Conservation (phyloP, 805 yeast species). For the Naumovozyma dairenensis region DNA sequence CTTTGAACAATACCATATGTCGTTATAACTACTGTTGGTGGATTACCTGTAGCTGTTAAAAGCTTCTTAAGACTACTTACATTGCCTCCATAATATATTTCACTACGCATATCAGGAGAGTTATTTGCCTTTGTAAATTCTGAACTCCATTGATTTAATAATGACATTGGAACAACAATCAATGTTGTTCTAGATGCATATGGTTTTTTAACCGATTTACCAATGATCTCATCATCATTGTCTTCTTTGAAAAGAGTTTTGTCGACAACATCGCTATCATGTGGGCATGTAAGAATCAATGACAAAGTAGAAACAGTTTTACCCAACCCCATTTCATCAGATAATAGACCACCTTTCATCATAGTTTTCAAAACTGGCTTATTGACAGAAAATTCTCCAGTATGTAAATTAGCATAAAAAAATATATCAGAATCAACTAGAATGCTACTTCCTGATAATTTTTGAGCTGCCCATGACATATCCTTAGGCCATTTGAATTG, state of each 20-base stretch:
- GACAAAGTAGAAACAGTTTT: slow-evolving; percentile 81
- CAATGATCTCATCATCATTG: slow-evolving; percentile 2
- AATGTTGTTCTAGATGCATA: slow-evolving; percentile 69
- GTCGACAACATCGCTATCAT: slow-evolving; percentile 30
- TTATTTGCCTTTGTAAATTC: slow-evolving; percentile 58
- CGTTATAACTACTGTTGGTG: slow-evolving; percentile 67
- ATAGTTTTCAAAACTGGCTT: slow-evolving; percentile 55
- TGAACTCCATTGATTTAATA: slow-evolving; percentile 82
- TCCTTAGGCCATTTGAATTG: slow-evolving; percentile 65
- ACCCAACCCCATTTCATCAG: slow-evolving; percentile 97
- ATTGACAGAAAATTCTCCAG: slow-evolving; percentile 65
- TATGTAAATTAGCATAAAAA: slow-evolving; percentile 70
- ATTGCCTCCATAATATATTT: slow-evolving; percentile 69
- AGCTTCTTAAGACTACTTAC: slow-evolving; percentile 39
- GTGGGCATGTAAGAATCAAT: slow-evolving; percentile 55
- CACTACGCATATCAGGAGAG: slow-evolving; percentile 36
- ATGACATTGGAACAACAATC: slow-evolving; percentile 81
- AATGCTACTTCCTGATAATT: slow-evolving; percentile 4
- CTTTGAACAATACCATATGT: slow-evolving; percentile 81
- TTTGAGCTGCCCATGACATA: slow-evolving; percentile 30
- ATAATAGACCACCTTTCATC: slow-evolving; percentile 76
- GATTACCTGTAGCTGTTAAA: slow-evolving; percentile 34
- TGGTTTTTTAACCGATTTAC: slow-evolving; percentile 12
- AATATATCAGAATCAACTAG: slow-evolving; percentile 10
- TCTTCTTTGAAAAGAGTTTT: slow-evolving; percentile 6